These are phyloP conservation scores for Aurinia saxatilis DNA, from an alignment of 345 rosid genomes.

Conservation along the genomic window DNA sequence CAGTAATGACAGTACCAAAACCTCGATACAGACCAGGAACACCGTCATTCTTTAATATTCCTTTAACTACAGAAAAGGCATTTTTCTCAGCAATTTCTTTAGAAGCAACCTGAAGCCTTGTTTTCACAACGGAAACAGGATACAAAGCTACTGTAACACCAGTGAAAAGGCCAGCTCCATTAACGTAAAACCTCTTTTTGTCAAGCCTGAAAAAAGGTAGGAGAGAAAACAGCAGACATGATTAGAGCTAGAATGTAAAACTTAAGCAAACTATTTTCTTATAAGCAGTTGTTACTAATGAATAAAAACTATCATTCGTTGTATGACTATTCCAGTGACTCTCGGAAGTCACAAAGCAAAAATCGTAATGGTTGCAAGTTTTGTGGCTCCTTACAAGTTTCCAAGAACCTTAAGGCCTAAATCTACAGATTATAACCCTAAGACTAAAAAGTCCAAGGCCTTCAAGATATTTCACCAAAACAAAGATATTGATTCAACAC, in stretches of 20 bases:
- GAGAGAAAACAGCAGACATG: neutral
- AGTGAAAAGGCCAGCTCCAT: conserved; percentile 94
- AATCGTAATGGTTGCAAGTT: neutral
- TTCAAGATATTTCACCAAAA: neutral
- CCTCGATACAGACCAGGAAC: conserved; percentile 92
- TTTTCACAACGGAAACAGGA: conserved; percentile 86
- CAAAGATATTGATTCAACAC: neutral
- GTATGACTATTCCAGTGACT: neutral
- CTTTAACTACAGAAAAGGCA: conserved; percentile 70
- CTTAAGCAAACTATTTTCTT: neutral
- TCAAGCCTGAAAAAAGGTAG: conserved; percentile 65
- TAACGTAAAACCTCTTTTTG: conserved; percentile 78
- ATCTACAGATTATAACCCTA: neutral
- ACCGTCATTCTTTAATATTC: conserved; percentile 71
- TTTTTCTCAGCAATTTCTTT: conserved; percentile 66
- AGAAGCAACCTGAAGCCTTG: conserved; percentile 94
- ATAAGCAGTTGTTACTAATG: neutral
- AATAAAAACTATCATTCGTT: neutral
- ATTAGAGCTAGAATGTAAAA: neutral
- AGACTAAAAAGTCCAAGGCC: neutral
- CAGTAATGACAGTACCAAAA: conserved; percentile 91
- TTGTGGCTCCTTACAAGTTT: too few relatives aligned
- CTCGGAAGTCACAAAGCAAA: neutral
- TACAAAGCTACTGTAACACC: conserved; percentile 87
- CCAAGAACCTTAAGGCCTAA: neutral